Evolutionary conservation across 441 rosid species (phyloP).

Genomic region (Breynia disticha): DNA sequence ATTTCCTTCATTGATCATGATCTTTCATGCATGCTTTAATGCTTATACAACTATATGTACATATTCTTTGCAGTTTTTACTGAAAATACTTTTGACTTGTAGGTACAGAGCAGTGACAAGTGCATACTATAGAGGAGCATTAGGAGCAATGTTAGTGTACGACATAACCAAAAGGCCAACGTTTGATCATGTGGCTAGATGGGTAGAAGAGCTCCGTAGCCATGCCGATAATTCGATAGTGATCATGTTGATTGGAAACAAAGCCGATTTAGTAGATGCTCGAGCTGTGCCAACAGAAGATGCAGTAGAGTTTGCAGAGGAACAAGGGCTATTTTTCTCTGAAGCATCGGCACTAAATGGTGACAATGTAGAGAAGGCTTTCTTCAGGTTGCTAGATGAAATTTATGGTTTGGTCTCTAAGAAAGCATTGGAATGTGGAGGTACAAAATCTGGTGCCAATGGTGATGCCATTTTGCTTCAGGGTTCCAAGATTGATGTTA

Average conservation of each 20-base stretch:
- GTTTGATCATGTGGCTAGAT: constrained; percentile 46
- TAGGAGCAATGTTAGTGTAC: constrained; percentile 56
- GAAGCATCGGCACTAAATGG: constrained; percentile 84
- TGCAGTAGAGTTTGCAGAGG: constrained; percentile 78
- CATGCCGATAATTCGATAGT: constrained; percentile 67
- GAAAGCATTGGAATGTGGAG: constrained; percentile 31
- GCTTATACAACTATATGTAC: too few relatives aligned
- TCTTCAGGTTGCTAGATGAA: constrained; percentile 64
- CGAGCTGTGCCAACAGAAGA: constrained; percentile 70
- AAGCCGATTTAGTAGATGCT: constrained; percentile 65
- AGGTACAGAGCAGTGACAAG: constrained; percentile 82
- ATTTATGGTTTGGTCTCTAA: constrained; percentile 43
- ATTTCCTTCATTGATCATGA: too few relatives aligned
- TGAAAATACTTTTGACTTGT: too few relatives aligned
- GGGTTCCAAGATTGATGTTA: constrained; percentile 58
- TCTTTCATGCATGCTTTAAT: too few relatives aligned
- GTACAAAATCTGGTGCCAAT: constrained; percentile 19
- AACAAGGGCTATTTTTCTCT: constrained; percentile 74
- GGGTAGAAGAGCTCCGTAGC: constrained; percentile 67
- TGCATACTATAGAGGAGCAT: constrained; percentile 79
- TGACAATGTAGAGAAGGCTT: constrained; percentile 70
- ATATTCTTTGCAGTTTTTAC: too few relatives aligned
- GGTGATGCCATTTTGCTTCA: constrained; percentile 21
- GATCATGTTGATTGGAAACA: constrained; percentile 84
- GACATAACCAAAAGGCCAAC: constrained; percentile 41